phyloP scores from a whole-genome alignment of 2,329 filamentous ascomycete species.

The Cercospora sojina region DNA sequence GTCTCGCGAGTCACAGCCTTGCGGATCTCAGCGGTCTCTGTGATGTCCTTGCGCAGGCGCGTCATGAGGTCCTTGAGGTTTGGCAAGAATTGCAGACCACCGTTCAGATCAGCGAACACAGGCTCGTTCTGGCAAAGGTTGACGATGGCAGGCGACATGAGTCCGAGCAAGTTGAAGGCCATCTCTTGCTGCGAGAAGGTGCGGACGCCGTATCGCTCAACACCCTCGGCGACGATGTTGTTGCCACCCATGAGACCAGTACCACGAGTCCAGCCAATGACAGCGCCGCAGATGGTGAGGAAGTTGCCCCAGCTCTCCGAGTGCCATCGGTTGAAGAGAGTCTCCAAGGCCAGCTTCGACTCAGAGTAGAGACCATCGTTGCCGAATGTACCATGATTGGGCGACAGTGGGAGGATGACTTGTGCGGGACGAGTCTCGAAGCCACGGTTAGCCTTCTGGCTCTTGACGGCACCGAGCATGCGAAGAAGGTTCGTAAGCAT shows the following conservation, averaged over 20 bases:
- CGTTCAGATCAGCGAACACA: slow-evolving; percentile 95
- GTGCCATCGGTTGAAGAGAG: slow-evolving; percentile 97
- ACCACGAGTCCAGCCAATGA: slow-evolving; percentile 98
- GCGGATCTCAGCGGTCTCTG: slow-evolving; percentile 90
- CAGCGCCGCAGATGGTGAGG: slow-evolving; percentile 95
- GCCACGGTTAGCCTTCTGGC: slow-evolving; percentile 80
- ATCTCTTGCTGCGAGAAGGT: slow-evolving; percentile 99
- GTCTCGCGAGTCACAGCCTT: slow-evolving; percentile 94
- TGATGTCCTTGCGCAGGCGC: slow-evolving; percentile 88
- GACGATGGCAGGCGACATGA: slow-evolving; percentile 92
- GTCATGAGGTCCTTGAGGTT: slow-evolving; percentile 95
- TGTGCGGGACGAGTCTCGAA: slow-evolving; percentile 96
- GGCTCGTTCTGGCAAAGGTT: slow-evolving; percentile 95
- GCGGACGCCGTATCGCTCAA: slow-evolving; percentile 93
- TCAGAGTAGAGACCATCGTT: slow-evolving; percentile 98
- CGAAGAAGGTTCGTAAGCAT: slow-evolving; percentile 97
- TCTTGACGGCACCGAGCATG: slow-evolving; percentile 85
- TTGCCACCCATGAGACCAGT: slow-evolving; percentile 98
- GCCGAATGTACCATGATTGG: slow-evolving; percentile 97
- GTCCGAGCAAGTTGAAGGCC: slow-evolving; percentile 95
- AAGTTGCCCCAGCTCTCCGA: slow-evolving; percentile 97
- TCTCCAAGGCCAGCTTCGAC: slow-evolving; percentile 95
- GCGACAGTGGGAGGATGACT: slow-evolving; percentile 91
- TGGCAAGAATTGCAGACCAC: slow-evolving; percentile 94
- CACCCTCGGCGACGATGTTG: slow-evolving; percentile 94